Evolutionary conservation across 345 rosid genomes (phyloP).

Genomic region (Xanthoceras sorbifolium): DNA sequence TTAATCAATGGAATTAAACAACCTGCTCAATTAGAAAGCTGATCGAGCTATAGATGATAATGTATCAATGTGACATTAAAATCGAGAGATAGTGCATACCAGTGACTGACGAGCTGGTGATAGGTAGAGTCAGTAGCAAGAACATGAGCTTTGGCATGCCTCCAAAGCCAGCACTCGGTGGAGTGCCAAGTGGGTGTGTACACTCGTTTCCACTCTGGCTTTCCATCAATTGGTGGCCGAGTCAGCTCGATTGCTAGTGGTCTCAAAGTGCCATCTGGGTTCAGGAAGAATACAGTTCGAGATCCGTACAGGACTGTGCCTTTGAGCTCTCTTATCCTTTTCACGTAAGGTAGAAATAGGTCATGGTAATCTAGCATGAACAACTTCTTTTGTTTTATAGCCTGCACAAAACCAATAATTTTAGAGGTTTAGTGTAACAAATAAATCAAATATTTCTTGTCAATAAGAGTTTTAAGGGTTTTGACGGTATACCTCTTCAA

Average conservation of each 20-base stretch:
- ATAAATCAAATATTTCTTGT: background rate
- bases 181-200: constrained; percentile 41
- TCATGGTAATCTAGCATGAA: constrained; percentile 67
- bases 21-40: too few species aligned
- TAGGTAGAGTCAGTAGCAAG: constrained; percentile 61
- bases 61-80: background rate
- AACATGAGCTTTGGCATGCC: constrained; percentile 64
- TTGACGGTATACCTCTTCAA: constrained; percentile 53
- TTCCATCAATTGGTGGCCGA: constrained; percentile 52
- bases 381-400: constrained; percentile 44
- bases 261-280: constrained; percentile 48
- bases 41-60: too few species aligned
- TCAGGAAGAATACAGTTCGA: constrained; percentile 59
- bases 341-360: constrained; percentile 55
- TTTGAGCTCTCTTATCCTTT: constrained; percentile 53
- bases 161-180: constrained; percentile 75
- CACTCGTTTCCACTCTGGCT: constrained; percentile 63
- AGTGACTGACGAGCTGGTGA: constrained; percentile 73
- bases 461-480: background rate
- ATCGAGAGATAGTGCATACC: constrained; percentile 36
- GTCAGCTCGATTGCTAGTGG: constrained; percentile 65
- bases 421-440: background rate
- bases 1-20: too few species aligned
- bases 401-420: constrained; percentile 34
- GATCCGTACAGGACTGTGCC: constrained; percentile 61